Base-by-base conservation (phyloP, 2,329 filamentous ascomycete species). In the Mariannaea sp. region DNA sequence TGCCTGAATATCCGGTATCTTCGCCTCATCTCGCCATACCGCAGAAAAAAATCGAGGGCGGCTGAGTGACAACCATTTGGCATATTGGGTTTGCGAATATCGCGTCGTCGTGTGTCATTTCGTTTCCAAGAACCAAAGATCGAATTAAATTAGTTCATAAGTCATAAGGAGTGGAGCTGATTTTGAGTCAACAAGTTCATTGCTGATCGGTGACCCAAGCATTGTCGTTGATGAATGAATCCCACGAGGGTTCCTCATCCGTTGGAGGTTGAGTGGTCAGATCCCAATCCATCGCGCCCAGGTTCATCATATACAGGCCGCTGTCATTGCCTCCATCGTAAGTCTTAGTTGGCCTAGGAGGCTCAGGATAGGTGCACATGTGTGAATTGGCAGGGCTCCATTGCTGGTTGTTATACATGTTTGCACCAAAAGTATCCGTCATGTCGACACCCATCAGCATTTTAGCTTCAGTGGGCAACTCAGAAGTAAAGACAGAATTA, bases 381-480 rank as follows among this genome's bases (percentile, higher is more conserved):
- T 49, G 2, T 7, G 53, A 33, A 13, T 61, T 43, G 14, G 39
- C 33, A 12, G 22, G 19, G 13, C 55, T 26, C 54, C 56, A 59
- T 10, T 58, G 53, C 8, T 61, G 58, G 14, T 26, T 27, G 14
- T 59, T n/a, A 26, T 13, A 63, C 35, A 62, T 12, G 7, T 30
- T 60, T 10, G 54, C 46, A n/a, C 44, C 27, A 40, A 60, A 56
- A 1, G 65, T 65, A 5, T 68, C 64, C 22, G 43, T 65, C 58
- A 71, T 65, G 24, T 70, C 68, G 10, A 71, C 46, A 6, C 69
- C 54, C 32, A 68, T 60, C 58, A 79, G 65, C 73, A 75, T 73
- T 59, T 72, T 76, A 2, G 73, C 70, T 42, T 79, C 76, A 1
- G 71, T 58, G 0, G 77, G 70, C 6, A 79, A 59, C 53, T 77